Conservation (phyloP, 2,329 filamentous ascomycete species). For the Exophiala viscosa region DNA sequence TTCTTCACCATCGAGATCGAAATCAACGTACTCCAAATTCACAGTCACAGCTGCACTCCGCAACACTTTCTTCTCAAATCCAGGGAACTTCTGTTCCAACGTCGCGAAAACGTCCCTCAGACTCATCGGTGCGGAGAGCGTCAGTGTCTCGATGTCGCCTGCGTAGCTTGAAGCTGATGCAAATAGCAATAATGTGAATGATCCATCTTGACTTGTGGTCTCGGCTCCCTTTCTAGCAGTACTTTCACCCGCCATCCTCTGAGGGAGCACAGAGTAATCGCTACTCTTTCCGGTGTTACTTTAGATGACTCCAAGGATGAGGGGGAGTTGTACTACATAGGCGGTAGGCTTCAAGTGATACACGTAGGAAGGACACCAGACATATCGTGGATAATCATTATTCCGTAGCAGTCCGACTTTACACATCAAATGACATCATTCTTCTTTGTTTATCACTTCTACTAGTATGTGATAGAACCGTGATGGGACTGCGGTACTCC, state of each 20-base stretch:
- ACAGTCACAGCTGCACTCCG: conserved; percentile 41
- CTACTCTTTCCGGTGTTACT: too few relatives aligned
- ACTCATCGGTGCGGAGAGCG: conserved; percentile 40
- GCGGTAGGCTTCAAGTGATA: too few relatives aligned
- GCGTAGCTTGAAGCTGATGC: conserved; percentile 42
- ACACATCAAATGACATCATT: too few relatives aligned
- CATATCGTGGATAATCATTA: too few relatives aligned
- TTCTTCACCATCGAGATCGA: background rate
- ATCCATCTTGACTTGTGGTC: conserved; percentile 4
- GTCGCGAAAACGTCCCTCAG: conserved; percentile 36
- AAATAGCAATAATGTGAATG: conserved; percentile 47
- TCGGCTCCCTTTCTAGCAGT: background rate
- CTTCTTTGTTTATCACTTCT: too few relatives aligned
- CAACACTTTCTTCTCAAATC: conserved; percentile 39
- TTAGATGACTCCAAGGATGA: too few relatives aligned
- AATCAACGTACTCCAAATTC: conserved; percentile 44
- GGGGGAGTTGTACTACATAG: too few relatives aligned
- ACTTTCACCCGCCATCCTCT: background rate
- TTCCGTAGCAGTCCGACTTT: too few relatives aligned
- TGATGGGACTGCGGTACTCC: too few relatives aligned
- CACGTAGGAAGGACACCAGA: too few relatives aligned
- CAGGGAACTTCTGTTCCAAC: conserved; percentile 41
- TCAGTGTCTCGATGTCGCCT: conserved; percentile 36
- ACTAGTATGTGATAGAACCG: too few relatives aligned
- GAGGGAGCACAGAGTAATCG: background rate